Conservation (phyloP, 2,329 filamentous ascomycete species). For the Fonsecaea pedrosoi region DNA sequence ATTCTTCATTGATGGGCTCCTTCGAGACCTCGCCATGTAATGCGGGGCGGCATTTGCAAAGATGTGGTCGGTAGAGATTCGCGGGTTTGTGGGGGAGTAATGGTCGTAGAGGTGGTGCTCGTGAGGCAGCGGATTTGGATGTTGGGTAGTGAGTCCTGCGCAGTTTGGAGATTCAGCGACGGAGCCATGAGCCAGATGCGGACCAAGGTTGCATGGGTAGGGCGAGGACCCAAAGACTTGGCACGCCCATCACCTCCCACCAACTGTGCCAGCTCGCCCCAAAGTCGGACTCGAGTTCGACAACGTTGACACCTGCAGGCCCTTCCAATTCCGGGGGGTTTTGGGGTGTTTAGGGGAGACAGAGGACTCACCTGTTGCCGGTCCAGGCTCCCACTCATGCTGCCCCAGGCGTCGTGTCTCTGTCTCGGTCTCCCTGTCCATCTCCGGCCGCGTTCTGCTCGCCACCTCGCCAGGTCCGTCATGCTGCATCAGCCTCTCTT, state of each 20-base stretch:
- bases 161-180: conserved; percentile 33
- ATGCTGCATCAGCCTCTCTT: conserved; percentile 4
- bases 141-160: conserved; percentile 32
- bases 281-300: conserved; percentile 3
- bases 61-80: conserved; percentile 14
- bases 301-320: not conserved
- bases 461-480: not conserved
- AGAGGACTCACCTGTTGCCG: conserved; percentile 16
- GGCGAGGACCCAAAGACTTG: conserved; percentile 14
- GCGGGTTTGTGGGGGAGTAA: conserved; percentile 1
- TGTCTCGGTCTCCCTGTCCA: not conserved
- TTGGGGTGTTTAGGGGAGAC: conserved; percentile 13
- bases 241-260: not conserved
- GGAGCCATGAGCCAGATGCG: conserved; percentile 5
- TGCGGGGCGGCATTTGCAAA: conserved; percentile 50
- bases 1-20: conserved; percentile 59
- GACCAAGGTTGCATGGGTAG: conserved; percentile 7
- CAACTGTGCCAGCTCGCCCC: conserved; percentile 1
- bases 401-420: not conserved
- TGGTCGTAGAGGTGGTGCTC: conserved; percentile 18
- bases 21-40: conserved; percentile 59
- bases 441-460: not conserved
- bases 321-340: not conserved
- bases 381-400: conserved; percentile 18
- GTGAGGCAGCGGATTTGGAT: conserved; percentile 24